Percentiles rank a stretch among this genome's conserved stretches.
Conservation (phyloP, 2,329 filamentous ascomycete genomes). For the Arachnomyces sp. region DNA sequence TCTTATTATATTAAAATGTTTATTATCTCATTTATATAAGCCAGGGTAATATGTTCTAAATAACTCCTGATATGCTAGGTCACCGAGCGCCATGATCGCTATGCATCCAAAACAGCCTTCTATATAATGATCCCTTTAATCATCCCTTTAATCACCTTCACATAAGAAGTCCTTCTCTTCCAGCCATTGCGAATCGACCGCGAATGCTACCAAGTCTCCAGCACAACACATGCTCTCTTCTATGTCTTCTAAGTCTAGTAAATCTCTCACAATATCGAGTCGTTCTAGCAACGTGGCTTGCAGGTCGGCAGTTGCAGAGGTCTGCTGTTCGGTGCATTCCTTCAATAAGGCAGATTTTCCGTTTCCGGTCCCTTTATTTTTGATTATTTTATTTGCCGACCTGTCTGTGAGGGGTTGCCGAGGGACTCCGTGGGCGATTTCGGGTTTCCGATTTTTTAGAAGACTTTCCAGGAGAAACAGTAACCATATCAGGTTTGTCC, state of each 20-base stretch:
- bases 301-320: conserved; percentile 9
- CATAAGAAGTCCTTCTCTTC: conserved; percentile 32
- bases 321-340: conserved; percentile 6
- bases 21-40: no score
- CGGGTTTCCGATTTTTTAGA: conserved; percentile 32
- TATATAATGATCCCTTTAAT: no score
- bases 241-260: conserved; percentile 31
- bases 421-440: conserved; percentile 9
- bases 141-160: background rate
- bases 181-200: conserved; percentile 36
- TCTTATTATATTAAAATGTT: no score
- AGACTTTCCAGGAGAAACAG: conserved; percentile 54
- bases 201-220: conserved; percentile 36
- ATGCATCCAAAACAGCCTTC: no score
- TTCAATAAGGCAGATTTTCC: conserved; percentile 4
- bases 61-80: no score
- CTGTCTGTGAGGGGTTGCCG: conserved; percentile 26
- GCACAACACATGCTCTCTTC: conserved; percentile 37
- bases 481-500: conserved; percentile 58
- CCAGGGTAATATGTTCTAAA: no score
- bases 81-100: no score
- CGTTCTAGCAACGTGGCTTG: conserved; percentile 26
- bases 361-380: background rate
- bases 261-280: conserved; percentile 24
- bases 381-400: conserved; percentile 23